Percentiles rank a stretch among this genome's conserved stretches.
These are phyloP conservation scores for Prillingera fragicola DNA, from an alignment of 1,284 basidiomycete species.

Conservation along the genomic window DNA sequence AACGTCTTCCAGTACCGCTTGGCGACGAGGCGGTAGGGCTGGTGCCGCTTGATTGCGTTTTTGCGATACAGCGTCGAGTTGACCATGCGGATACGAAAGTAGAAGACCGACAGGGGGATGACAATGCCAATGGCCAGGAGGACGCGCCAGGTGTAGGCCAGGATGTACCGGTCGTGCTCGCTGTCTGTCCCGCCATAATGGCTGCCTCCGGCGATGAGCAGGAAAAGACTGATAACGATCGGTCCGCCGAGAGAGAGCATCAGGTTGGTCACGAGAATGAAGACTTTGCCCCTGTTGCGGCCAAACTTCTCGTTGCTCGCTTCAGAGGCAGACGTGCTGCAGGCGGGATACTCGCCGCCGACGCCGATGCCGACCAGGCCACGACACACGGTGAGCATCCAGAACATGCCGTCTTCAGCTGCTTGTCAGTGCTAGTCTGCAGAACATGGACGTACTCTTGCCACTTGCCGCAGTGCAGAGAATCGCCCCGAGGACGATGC, in stretches of 20 bases:
- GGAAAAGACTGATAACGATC: slow-evolving; percentile 63
- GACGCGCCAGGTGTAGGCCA: slow-evolving; percentile 68
- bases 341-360: slow-evolving; percentile 67
- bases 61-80: slow-evolving; percentile 62
- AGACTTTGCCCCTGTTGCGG: slow-evolving; percentile 61
- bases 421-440: neutral
- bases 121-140: slow-evolving; percentile 67
- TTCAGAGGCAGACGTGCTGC: slow-evolving; percentile 62
- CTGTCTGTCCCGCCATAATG: slow-evolving; percentile 40
- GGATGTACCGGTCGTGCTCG: slow-evolving; percentile 59
- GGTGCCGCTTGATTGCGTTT: slow-evolving; percentile 58
- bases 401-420: slow-evolving; percentile 56
- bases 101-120: slow-evolving; percentile 63
- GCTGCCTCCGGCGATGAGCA: slow-evolving; percentile 57
- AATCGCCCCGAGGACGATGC: slow-evolving; percentile 66
- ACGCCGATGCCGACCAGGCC: slow-evolving; percentile 66
- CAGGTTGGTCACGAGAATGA: slow-evolving; percentile 67
- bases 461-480: slow-evolving; percentile 67
- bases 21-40: slow-evolving; percentile 51
- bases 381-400: slow-evolving; percentile 65
- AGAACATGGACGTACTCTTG: slow-evolving; percentile 26
- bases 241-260: slow-evolving; percentile 57
- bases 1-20: slow-evolving; percentile 64
- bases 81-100: slow-evolving; percentile 57
- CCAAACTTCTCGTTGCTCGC: slow-evolving; percentile 66